Percentiles rank a stretch among this genome's conserved stretches.
Conservation (phyloP, 208 protist species). For the Trypanosoma conorhini region DNA sequence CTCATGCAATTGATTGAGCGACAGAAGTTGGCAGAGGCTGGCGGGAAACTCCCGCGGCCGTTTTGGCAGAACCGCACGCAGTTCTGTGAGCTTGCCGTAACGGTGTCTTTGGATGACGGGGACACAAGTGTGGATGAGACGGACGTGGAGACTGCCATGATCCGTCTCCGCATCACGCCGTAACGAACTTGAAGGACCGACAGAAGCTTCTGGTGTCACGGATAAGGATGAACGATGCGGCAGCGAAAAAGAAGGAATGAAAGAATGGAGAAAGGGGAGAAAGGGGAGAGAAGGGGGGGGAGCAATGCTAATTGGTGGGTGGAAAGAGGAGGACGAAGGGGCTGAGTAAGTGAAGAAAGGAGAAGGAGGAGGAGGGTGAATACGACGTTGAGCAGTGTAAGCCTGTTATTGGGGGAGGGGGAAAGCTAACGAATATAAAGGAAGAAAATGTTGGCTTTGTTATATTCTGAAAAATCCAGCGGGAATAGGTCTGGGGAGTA, state of each 20-base stretch:
- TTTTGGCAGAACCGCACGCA: conserved; percentile 85
- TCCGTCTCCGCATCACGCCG: conserved; percentile 51
- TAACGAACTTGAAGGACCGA: neutral
- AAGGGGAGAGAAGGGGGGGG: neutral
- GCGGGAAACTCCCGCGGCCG: conserved; percentile 37
- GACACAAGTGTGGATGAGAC: conserved; percentile 78
- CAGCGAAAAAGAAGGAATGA: neutral
- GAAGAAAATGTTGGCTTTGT: too few relatives aligned
- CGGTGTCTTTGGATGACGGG: conserved; percentile 67
- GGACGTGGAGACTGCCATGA: conserved; percentile 82
- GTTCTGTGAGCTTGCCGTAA: conserved; percentile 79
- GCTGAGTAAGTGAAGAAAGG: neutral
- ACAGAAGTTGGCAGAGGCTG: conserved; percentile 68
- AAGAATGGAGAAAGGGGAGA: neutral
- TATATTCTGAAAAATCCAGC: too few relatives aligned
- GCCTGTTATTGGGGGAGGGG: too few relatives aligned
- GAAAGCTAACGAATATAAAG: too few relatives aligned
- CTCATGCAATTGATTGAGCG: conserved; percentile 84
- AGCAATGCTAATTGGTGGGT: neutral
- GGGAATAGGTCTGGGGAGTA: too few relatives aligned
- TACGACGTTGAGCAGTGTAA: too few relatives aligned
- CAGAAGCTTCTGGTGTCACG: neutral
- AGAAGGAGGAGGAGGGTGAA: neutral
- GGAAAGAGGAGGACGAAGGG: neutral
- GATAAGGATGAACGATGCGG: neutral